Evolutionary conservation across 1,139 yeast species (phyloP).

Genomic region (Yamadazyma spencermartinsiae): DNA sequence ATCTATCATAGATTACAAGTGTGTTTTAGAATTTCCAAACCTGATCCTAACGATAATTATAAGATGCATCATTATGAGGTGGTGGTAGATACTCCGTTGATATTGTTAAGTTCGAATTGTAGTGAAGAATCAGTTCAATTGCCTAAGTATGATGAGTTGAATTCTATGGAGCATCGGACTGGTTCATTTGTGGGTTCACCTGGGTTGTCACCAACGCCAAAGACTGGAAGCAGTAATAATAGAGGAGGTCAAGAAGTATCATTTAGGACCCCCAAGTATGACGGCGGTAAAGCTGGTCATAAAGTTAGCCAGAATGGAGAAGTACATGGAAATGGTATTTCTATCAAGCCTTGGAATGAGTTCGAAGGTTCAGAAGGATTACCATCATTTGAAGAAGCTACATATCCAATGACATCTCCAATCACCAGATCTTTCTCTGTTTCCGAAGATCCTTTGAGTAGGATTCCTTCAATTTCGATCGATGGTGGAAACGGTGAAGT

Average conservation of each 20-base stretch:
- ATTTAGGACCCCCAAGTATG: conserved; percentile 39
- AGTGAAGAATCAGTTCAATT: conserved; percentile 64
- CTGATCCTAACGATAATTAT: conserved; percentile 52
- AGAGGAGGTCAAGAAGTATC: conserved; percentile 13
- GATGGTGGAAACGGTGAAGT: conserved; percentile 14
- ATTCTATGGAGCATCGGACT: not conserved
- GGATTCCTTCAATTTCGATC: conserved; percentile 35
- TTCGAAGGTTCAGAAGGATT: conserved; percentile 30
- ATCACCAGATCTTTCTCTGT: conserved; percentile 36
- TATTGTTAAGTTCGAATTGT: conserved; percentile 71
- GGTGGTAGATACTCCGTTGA: conserved; percentile 82
- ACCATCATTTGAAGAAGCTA: conserved; percentile 65
- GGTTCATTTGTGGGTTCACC: conserved; percentile 3
- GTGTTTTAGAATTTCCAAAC: conserved; percentile 73
- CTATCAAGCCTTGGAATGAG: conserved; percentile 31
- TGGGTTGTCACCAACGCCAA: conserved; percentile 3
- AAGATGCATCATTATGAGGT: conserved; percentile 85
- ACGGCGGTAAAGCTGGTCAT: conserved; percentile 19
- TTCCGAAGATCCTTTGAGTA: conserved; percentile 34
- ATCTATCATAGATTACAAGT: conserved; percentile 77
- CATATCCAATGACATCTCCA: conserved; percentile 32
- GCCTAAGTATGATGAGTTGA: conserved; percentile 56
- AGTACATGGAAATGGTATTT: conserved; percentile 32
- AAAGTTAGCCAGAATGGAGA: conserved; percentile 12
- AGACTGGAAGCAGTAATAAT: not conserved